These are phyloP conservation scores for Neckera pumila DNA, from an alignment of 225 moss, liverwort and hornwort species.

Conservation along the genomic window DNA sequence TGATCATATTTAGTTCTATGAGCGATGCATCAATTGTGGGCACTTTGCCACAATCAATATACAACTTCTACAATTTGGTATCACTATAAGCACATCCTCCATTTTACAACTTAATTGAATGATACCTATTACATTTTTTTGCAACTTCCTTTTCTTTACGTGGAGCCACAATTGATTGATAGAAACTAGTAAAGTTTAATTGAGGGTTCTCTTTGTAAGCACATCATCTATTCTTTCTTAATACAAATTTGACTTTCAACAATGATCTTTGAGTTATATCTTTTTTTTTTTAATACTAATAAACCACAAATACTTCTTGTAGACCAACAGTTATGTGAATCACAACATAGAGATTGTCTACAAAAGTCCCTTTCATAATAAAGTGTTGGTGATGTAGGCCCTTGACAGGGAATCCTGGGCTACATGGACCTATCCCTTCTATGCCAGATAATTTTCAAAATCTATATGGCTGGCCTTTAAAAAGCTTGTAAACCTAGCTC, in stretches of 20 bases:
- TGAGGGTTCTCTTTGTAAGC: no score
- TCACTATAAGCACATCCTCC: background rate
- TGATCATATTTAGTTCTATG: background rate
- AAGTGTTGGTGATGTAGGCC: background rate
- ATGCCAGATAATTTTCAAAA: no score
- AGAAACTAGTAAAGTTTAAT: background rate
- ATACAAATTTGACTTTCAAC: no score
- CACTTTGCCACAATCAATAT: background rate
- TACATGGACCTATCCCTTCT: background rate
- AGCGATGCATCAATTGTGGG: background rate
- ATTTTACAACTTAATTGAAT: background rate
- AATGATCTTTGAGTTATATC: no score
- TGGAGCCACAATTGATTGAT: background rate
- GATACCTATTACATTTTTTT: background rate
- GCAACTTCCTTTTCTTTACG: background rate
- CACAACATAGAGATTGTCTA: background rate
- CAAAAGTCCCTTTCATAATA: background rate
- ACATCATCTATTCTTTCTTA: no score
- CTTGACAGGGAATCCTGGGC: constrained; percentile 1
- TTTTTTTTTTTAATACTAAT: background rate
- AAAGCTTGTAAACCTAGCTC: background rate
- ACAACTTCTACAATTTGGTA: background rate
- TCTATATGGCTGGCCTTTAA: fast-evolving
- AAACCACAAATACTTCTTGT: no score
- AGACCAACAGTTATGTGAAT: background rate